These are phyloP conservation scores for Cystofilobasidium bisporidii DNA, from an alignment of 768 basidiomycete species.

Conservation along the genomic window DNA sequence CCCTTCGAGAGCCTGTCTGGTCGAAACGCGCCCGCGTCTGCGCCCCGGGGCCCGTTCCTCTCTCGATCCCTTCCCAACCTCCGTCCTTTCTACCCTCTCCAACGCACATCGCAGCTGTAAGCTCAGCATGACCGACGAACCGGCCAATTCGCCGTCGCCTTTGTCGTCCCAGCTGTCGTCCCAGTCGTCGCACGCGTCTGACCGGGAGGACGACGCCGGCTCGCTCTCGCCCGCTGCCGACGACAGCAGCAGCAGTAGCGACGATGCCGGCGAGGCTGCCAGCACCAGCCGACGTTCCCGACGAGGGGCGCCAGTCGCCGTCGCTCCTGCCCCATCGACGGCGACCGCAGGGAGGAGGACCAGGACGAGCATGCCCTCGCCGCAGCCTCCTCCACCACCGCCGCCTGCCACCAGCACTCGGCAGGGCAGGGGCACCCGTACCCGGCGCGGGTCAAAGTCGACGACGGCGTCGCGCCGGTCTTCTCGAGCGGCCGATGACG, in stretches of 20 bases:
- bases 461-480: neutral
- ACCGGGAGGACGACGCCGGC: neutral
- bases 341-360: no score
- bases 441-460: neutral
- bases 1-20: no score
- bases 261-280: no score
- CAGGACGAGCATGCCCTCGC: no score
- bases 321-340: no score
- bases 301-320: no score
- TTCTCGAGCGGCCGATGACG: neutral
- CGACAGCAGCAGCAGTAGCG: neutral
- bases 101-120: neutral
- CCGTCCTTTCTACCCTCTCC: neutral
- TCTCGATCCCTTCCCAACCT: no score
- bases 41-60: no score
- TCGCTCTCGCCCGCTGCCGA: no score
- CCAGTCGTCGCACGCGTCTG: slow-evolving; percentile 2
- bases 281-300: no score
- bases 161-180: neutral
- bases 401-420: neutral
- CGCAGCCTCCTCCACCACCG: no score
- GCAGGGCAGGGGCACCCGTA: neutral
- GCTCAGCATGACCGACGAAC: neutral
- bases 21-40: no score
- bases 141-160: neutral